Evolutionary conservation across 2,329 filamentous ascomycete genomes (phyloP), one percentile per base, ranked within the genome.

Genomic region (Pleurostoma richardsiae): DNA sequence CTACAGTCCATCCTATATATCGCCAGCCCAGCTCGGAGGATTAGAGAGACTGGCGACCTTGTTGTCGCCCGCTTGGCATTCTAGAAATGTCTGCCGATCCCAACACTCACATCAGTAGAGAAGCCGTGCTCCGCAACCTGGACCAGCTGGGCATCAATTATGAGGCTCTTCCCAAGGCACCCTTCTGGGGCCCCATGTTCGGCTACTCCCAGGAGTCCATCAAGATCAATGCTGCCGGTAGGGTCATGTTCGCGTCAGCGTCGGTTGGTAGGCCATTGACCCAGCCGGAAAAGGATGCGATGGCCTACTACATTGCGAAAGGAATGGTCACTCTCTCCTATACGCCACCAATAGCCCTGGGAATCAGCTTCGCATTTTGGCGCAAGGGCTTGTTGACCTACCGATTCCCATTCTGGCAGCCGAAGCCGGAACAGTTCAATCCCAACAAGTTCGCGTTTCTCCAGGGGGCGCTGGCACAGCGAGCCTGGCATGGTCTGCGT

Each of bases 391-490:
- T 52, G 26, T 10, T 19, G 27, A 64, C 56, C 4, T 70, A 65
- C 53, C 62, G 59, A 5, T 73, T 74, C 52, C 69, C 70, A 11
- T 60, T 73, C 39, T 68, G 62, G 54, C 60, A 55, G 36, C 68
- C 69, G 3, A 62, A 64, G 40, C 53, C 57, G 36, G 42, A 47
- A 26, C 54, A 41, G 29, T 64, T 66, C 36, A 55, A 65, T 45
- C 64, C 66, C 6, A 30, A 45, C 30, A 44, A 48, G 10, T 69
- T 68, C 40, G 65, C 67, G 4, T 29, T 62, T n/a, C 39, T 64
- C 2, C 56, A 50, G 3, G 65, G 64, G 4, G 41, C 8, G 1
- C 38, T n/a, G 0, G 63, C 67, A 4, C 49, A 43, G 28, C 11
- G 39, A 11, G 44, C 56, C 26, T 74, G 71, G 71, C 69, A 72